phyloP scores from a whole-genome alignment of 2,329 filamentous ascomycete genomes.

The Exophiala alcalophila region DNA sequence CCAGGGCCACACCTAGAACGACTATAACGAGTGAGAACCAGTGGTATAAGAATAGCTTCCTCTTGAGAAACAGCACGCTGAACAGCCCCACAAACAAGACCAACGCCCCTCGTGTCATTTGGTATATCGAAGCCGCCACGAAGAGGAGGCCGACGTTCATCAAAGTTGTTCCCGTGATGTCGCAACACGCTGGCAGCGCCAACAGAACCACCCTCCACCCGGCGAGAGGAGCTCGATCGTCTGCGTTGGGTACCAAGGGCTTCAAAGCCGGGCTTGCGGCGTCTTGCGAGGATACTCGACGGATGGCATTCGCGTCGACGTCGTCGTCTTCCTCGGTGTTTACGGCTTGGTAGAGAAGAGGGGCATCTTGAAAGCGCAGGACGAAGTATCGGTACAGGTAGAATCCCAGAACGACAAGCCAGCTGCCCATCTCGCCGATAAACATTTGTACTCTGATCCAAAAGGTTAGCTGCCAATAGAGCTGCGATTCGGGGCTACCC shows the following conservation, averaged over 20 bases:
- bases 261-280: conserved; percentile 52
- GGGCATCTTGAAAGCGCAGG: conserved; percentile 37
- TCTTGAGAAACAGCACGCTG: conserved; percentile 83
- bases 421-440: conserved; percentile 91
- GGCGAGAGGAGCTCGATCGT: conserved; percentile 59
- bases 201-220: conserved; percentile 73
- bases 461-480: conserved; percentile 14
- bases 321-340: conserved; percentile 46
- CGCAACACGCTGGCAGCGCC: conserved; percentile 82
- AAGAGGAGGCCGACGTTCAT: conserved; percentile 96
- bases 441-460: conserved; percentile 77
- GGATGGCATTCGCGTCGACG: conserved; percentile 46
- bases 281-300: conserved; percentile 40
- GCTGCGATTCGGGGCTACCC: background rate
- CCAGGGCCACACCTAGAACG: conserved; percentile 80
- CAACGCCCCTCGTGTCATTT: conserved; percentile 94
- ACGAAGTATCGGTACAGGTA: conserved; percentile 56
- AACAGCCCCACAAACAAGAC: conserved; percentile 95
- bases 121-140: conserved; percentile 93
- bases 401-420: conserved; percentile 77
- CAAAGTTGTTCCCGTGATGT: conserved; percentile 90
- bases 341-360: conserved; percentile 63
- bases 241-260: conserved; percentile 51
- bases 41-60: conserved; percentile 79
- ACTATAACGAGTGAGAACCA: conserved; percentile 88